Evolutionary conservation across 768 basidiomycete species (phyloP), one percentile per base, ranked within the genome.

Genomic region (Leucocoprinus sp.): DNA sequence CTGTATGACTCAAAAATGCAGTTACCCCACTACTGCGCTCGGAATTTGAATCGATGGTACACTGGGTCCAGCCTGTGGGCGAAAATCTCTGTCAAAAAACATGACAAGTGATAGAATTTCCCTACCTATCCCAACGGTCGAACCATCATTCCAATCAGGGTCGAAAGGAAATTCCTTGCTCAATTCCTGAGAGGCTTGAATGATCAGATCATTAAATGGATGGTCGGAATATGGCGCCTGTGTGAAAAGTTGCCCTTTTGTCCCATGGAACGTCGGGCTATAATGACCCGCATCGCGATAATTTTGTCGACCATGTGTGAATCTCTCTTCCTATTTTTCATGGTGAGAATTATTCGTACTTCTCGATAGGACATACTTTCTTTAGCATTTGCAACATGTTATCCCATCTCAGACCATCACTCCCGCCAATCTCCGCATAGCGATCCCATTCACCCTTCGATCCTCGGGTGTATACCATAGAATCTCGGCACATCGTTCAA

Each of bases 321-420:
- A 41, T 22, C 18, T 41, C 39, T 41, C 39, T 2, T 14, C 39
- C 39, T 41, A 17, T 12, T 12, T 4, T 27, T 12, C 1, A 3
- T 8, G 15, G 15, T 18, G 3, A 28, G 26, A 15, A 11, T 8
- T 17, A 12, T 31, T 31, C n/a, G 4, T 6, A 38, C 15, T 12
- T 51, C 4, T 39, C n/a, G n/a, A n/a, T n/a, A n/a, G n/a, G n/a
- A n/a, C n/a, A n/a, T 43, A 54, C 60, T 43, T 51, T 57, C 43
- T 45, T 40, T 44, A 62, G 44, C 47, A 63, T 61, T 1, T 49
- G 60, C 36, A 57, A 49, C 2, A 66, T 35, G 19, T 45, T 56
- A n/a, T 63, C 46, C 66, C 65, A 66, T 14, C 53, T 60, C 61
- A 63, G 64, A 0, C 61, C 60, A 3, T 37, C 36, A 35, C 64